Evolutionary conservation across 257 asterid species (phyloP).

Genomic region (Cordia subcordata): DNA sequence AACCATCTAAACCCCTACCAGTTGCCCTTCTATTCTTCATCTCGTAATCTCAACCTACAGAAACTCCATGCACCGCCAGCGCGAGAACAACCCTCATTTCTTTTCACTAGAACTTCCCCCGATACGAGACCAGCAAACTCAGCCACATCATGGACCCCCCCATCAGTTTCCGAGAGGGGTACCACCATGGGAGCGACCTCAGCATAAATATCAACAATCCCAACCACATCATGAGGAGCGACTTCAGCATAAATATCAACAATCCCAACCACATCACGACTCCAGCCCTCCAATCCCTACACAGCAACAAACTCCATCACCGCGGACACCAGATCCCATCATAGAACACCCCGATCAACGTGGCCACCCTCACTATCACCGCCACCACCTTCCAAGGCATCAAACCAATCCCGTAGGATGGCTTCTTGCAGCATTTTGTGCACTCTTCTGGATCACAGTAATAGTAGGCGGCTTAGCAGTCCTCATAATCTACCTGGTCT

Average conservation of each 20-base stretch:
- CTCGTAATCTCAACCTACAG: background rate
- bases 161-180: background rate
- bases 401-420: slow-evolving; percentile 63
- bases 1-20: background rate
- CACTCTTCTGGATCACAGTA: slow-evolving; percentile 74
- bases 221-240: slow-evolving; percentile 3
- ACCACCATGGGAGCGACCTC: slow-evolving; percentile 2
- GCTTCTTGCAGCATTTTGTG: slow-evolving; percentile 72
- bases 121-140: background rate
- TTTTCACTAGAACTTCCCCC: slow-evolving; percentile 3
- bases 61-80: slow-evolving; percentile 15
- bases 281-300: background rate
- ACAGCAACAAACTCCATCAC: background rate
- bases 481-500: slow-evolving; percentile 68
- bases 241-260: background rate
- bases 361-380: background rate
- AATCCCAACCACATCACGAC: slow-evolving; percentile 7
- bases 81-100: slow-evolving; percentile 42
- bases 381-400: slow-evolving; percentile 10
- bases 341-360: background rate
- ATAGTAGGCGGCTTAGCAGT: slow-evolving; percentile 64
- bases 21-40: background rate
- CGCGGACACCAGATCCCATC: background rate
- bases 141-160: background rate
- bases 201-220: background rate